Evolutionary conservation across 2,329 filamentous ascomycete genomes (phyloP), one percentile per base, ranked within the genome.

Genomic region (Botryosphaeria dothidea): DNA sequence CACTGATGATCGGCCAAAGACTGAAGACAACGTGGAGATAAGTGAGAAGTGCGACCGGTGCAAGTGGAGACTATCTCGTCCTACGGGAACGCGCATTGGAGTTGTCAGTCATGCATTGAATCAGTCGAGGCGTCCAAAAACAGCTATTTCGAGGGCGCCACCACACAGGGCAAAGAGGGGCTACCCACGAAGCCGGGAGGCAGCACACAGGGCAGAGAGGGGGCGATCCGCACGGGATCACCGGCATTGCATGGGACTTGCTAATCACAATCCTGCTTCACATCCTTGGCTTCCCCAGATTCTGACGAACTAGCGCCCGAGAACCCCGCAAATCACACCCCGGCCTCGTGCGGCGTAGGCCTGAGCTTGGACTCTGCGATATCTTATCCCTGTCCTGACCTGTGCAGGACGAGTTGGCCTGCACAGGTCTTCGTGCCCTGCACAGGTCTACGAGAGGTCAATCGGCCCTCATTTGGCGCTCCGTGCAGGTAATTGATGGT

Each of bases 81-180:
- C 23, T 51, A 51, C 46, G 25, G n/a, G 17, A 31, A n/a, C 6
- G 13, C 23, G 25, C 11, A 11, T 15, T 6, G 25, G 15, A 51
- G 23, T 2, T 31, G 46, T 15, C 7, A 17, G 46, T n/a, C 7
- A 25, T 15, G 3, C 13, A 51, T 7, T 31, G 46, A 51, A 27
- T 31, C 46, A 51, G 7, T 31, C 13, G 5, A 29, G 11, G 8
- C 29, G 23, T 2, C 46, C 23, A n/a, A 13, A n/a, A 51, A 51
- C 0, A 19, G 46, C 4, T 29, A 51, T 19, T 2, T 5, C 29
- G 34, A 23, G 23, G 13, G 31, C n/a, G 23, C 38, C 49, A 64
- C 68, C 70, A 72, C 70, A 68, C 70, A 72, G 72, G 70, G 67
- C 69, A 69, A 49, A 48, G 65, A 43, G 73, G 74, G 66, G 70